These are phyloP conservation scores for Ceratobasidium sp. DNA, from an alignment of 1,284 basidiomycete genomes.

Conservation along the genomic window DNA sequence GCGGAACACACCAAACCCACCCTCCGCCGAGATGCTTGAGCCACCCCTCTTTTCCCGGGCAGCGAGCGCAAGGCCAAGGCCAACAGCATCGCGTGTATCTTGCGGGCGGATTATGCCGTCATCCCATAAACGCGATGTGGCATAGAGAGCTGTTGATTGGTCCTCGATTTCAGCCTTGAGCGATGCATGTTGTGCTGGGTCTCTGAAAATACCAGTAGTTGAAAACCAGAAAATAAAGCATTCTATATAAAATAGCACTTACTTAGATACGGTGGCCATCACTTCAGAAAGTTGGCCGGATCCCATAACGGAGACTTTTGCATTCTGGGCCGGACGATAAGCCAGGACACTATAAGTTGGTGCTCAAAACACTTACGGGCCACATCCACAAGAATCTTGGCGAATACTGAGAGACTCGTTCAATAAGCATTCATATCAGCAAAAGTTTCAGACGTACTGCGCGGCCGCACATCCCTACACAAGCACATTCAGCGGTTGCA, in stretches of 20 bases:
- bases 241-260: constrained; percentile 50
- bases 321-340: constrained; percentile 68
- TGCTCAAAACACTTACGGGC: constrained; percentile 73
- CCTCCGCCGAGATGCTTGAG: constrained; percentile 60
- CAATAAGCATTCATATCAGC: background rate
- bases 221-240: background rate
- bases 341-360: background rate
- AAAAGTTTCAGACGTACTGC: constrained; percentile 68
- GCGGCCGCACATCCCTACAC: constrained; percentile 85
- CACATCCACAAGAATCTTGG: constrained; percentile 98
- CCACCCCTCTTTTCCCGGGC: constrained; percentile 60
- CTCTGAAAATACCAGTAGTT: constrained; percentile 61
- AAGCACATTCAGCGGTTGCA: constrained; percentile 24
- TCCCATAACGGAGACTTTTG: constrained; percentile 97
- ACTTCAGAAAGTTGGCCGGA: constrained; percentile 92
- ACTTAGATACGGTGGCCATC: constrained; percentile 91
- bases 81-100: constrained; percentile 91
- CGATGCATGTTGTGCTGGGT: constrained; percentile 78
- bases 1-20: constrained; percentile 89
- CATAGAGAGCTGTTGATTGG: constrained; percentile 89
- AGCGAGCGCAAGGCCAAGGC: constrained; percentile 84
- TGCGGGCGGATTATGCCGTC: constrained; percentile 93
- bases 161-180: constrained; percentile 87
- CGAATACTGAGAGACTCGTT: constrained; percentile 73
- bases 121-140: constrained; percentile 92